These are phyloP conservation scores for Malbranchea zuffiana DNA, from an alignment of 2,329 filamentous ascomycete genomes.

Conservation along the genomic window DNA sequence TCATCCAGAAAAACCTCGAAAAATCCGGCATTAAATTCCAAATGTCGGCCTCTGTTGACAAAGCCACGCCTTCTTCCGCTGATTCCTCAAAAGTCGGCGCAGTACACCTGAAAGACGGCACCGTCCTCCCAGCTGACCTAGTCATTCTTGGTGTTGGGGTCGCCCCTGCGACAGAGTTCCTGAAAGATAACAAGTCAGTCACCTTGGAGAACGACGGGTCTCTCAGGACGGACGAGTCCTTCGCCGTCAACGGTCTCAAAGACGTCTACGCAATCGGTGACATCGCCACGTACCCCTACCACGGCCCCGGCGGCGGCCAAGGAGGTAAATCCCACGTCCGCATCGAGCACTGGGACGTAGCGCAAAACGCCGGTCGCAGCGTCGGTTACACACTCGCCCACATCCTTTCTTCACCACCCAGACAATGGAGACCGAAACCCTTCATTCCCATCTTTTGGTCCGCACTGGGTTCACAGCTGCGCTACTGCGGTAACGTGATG, in stretches of 20 bases:
- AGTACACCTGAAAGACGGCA: slow-evolving; percentile 76
- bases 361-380: slow-evolving; percentile 77
- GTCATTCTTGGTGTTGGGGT: slow-evolving; percentile 90
- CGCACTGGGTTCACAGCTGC: slow-evolving; percentile 73
- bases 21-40: slow-evolving; percentile 83
- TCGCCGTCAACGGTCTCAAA: slow-evolving; percentile 61
- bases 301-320: slow-evolving; percentile 68
- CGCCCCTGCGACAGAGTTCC: slow-evolving; percentile 69
- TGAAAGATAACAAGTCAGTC: slow-evolving; percentile 60
- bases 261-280: slow-evolving; percentile 91
- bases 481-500: slow-evolving; percentile 82
- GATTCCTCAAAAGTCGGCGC: slow-evolving; percentile 65
- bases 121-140: slow-evolving; percentile 70
- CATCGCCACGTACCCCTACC: slow-evolving; percentile 89
- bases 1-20: slow-evolving; percentile 69
- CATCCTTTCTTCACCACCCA: slow-evolving; percentile 28
- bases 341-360: slow-evolving; percentile 98
- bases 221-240: slow-evolving; percentile 66
- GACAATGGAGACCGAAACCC: slow-evolving; percentile 46
- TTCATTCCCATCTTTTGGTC: slow-evolving; percentile 98
- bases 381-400: slow-evolving; percentile 68
- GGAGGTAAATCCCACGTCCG: slow-evolving; percentile 52
- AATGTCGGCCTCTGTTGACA: slow-evolving; percentile 69
- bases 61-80: slow-evolving; percentile 59
- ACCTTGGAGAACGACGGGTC: slow-evolving; percentile 76